Percentiles rank a stretch among this genome's conserved stretches.
Conservation (phyloP, 2,329 filamentous ascomycete species). For the Eutypa lata region DNA sequence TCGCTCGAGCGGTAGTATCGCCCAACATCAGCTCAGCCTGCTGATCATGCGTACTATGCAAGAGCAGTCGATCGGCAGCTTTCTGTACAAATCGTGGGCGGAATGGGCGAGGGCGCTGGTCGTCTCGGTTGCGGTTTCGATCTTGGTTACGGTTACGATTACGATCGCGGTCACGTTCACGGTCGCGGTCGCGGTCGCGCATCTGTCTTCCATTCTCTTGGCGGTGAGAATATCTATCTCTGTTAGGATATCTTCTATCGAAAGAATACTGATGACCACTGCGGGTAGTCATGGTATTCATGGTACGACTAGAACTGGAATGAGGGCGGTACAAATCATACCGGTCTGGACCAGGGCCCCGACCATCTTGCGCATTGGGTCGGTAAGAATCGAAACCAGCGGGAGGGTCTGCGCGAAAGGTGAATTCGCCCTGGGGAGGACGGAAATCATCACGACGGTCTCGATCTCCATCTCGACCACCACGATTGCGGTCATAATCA, state of each 20-base stretch:
- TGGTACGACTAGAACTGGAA: neutral
- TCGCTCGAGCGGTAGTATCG: slow-evolving; percentile 42
- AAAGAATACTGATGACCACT: neutral
- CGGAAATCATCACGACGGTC: slow-evolving; percentile 23
- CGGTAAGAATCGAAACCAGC: slow-evolving; percentile 41
- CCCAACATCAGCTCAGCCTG: slow-evolving; percentile 45
- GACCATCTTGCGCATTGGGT: slow-evolving; percentile 17
- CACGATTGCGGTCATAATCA: slow-evolving; percentile 9
- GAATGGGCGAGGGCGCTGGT: neutral
- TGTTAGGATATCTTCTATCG: slow-evolving; percentile 3
- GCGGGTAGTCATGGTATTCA: neutral
- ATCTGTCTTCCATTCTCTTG: slow-evolving; percentile 9
- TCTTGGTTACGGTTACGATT: slow-evolving; percentile 4
- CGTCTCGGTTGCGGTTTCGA: slow-evolving; percentile 7
- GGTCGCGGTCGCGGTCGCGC: neutral
- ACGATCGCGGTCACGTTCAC: neutral
- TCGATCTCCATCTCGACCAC: slow-evolving; percentile 4
- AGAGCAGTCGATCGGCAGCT: slow-evolving; percentile 38
- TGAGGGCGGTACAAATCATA: slow-evolving; percentile 9
- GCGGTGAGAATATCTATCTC: slow-evolving; percentile 10
- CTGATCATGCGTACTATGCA: slow-evolving; percentile 40
- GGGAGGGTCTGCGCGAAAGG: slow-evolving; percentile 53
- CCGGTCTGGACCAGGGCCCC: slow-evolving; percentile 2
- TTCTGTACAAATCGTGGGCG: slow-evolving; percentile 3
- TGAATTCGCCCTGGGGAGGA: slow-evolving; percentile 50